Evolutionary conservation across 768 basidiomycete genomes (phyloP), one percentile per base, ranked within the genome.

Genomic region (Boletus bicolor): DNA sequence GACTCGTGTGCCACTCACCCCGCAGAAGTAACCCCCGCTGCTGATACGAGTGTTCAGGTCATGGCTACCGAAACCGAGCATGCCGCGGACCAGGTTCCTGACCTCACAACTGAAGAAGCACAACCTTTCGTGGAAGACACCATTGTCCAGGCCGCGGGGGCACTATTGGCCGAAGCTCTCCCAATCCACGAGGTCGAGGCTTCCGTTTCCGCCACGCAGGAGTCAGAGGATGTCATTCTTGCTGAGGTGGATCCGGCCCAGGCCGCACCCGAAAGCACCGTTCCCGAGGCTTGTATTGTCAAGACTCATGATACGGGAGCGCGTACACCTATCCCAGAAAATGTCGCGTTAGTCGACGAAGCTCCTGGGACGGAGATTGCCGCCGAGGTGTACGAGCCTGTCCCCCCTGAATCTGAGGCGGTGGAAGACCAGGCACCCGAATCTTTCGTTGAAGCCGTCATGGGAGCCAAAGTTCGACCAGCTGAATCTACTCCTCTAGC

Each of bases 21-120:
- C 19, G 42, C 34, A 17, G 53, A 66, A 42, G 35, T 3, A 24
- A 24, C 24, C 26, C 36, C 19, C 37, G 44, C 30, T 17, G 28
- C n/a, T 41, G 58, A 30, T 14, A 34, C 41, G 35, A 26, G 35
- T 30, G 37, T 41, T 37, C 43, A 51, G 43, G 24, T 34, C 19
- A 47, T 26, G 14, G 24, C 19, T 32, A n/a, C 12, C 21, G 43
- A 42, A 43, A 39, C 36, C 17, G 56, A 62, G 19, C 47, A 43
- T 9, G 14, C 54, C 48, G 50, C 54, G 56, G 59, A 50, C 26
- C 54, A 47, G 15, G 58, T 42, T 3, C 41, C 53, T 19, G 49
- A 38, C 5, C 26, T 32, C 15, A 15, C 24, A 17, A 24, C 10
- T 24, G 38, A 49, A 53, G 61, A 50, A 46, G 32, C 38, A 39